Percentiles rank a stretch among this genome's conserved stretches.
These are phyloP conservation scores for Stereum hirsutum DNA, from an alignment of 1,284 basidiomycete species.

Conservation along the genomic window DNA sequence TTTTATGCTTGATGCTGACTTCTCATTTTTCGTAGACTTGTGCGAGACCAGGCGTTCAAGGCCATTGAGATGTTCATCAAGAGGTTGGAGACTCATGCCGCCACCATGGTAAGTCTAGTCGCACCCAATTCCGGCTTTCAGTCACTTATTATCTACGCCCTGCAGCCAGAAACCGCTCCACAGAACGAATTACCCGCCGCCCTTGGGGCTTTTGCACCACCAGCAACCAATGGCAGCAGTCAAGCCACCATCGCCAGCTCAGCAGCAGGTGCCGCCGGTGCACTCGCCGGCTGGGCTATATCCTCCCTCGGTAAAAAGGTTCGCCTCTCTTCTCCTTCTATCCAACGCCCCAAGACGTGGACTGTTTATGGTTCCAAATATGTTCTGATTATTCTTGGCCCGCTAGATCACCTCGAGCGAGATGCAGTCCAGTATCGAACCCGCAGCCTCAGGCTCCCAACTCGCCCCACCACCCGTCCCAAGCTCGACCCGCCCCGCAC, in stretches of 20 bases:
- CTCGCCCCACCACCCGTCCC: conserved; percentile 13
- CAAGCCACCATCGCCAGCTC: conserved; percentile 67
- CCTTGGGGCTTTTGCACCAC: conserved; percentile 9
- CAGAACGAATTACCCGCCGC: conserved; percentile 24
- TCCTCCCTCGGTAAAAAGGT: conserved; percentile 78
- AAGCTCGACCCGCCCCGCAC: conserved; percentile 1
- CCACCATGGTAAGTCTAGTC: conserved; percentile 55
- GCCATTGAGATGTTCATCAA: conserved; percentile 82
- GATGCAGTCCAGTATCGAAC: conserved; percentile 30
- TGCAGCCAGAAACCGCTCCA: conserved; percentile 60
- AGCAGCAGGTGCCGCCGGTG: conserved; percentile 84
- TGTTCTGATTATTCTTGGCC: neutral
- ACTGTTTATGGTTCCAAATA: neutral
- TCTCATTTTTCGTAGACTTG: conserved; percentile 41
- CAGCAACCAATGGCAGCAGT: conserved; percentile 18
- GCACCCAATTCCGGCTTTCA: too few relatives aligned
- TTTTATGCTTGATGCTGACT: neutral
- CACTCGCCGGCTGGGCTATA: conserved; percentile 91
- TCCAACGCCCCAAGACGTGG: too few relatives aligned
- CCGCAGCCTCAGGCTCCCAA: conserved; percentile 9
- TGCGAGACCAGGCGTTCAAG: conserved; percentile 92
- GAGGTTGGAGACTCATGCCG: conserved; percentile 71
- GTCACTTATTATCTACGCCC: neutral
- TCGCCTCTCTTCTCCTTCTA: conserved; percentile 5
- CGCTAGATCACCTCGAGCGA: conserved; percentile 61